These are phyloP conservation scores for Dalbergia cultrata DNA, from an alignment of 306 rosid genomes.

Conservation along the genomic window DNA sequence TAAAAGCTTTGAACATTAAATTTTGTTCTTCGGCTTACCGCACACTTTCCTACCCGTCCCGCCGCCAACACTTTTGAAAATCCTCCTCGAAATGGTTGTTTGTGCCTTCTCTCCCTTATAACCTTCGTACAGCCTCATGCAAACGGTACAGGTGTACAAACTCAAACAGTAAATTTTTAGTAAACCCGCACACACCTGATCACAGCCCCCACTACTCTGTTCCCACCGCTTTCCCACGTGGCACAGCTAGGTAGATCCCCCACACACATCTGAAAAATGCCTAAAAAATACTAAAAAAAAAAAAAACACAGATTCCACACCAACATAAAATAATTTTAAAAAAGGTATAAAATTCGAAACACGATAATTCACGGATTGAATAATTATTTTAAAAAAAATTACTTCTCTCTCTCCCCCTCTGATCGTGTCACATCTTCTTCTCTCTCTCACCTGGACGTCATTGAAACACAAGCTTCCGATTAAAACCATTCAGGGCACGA, in stretches of 20 bases:
- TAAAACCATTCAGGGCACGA: slow-evolving; percentile 43
- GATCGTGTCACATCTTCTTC: background rate
- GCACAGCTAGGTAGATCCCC: slow-evolving; percentile 31
- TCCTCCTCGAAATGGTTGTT: background rate
- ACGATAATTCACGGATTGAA: background rate
- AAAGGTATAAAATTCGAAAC: background rate
- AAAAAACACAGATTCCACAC: background rate
- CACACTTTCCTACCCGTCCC: background rate
- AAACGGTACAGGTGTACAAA: too few species aligned
- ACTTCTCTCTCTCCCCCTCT: slow-evolving; percentile 20
- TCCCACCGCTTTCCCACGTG: slow-evolving; percentile 17
- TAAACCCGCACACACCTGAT: background rate
- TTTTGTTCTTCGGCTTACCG: too few species aligned
- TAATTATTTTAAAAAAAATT: background rate
- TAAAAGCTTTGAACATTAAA: too few species aligned
- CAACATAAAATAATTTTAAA: background rate
- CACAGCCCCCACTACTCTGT: background rate
- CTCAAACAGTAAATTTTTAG: too few species aligned
- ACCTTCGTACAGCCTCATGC: background rate
- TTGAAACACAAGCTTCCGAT: slow-evolving; percentile 44
- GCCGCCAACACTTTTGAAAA: background rate
- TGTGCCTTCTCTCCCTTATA: background rate
- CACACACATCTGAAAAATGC: slow-evolving; percentile 1
- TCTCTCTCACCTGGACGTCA: slow-evolving; percentile 43
- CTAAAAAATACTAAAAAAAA: too few species aligned